These are phyloP conservation scores for Deuterostichococcus epilithicus DNA, from an alignment of 139 green algal species.

Conservation along the genomic window DNA sequence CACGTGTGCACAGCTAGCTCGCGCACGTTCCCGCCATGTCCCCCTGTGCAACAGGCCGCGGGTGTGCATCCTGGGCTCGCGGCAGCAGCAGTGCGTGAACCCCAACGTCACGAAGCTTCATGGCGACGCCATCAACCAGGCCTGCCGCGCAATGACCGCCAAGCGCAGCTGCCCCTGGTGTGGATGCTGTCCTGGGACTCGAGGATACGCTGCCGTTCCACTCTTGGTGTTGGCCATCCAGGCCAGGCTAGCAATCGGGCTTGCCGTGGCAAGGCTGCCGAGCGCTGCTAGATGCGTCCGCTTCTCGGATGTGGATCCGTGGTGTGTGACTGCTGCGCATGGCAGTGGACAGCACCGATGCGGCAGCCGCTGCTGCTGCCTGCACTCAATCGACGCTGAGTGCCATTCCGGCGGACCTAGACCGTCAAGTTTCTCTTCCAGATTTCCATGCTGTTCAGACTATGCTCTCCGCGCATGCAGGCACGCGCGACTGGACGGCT, in stretches of 20 bases:
- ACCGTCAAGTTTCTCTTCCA: background rate
- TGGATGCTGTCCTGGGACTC: background rate
- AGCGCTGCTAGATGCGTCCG: too few species aligned
- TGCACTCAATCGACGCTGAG: background rate
- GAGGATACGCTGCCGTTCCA: background rate
- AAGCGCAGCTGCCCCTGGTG: constrained; percentile 65
- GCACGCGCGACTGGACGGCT: constrained; percentile 39
- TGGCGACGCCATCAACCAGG: constrained; percentile 57
- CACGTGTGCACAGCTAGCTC: background rate
- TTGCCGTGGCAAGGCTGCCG: too few species aligned
- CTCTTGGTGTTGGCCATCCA: too few species aligned
- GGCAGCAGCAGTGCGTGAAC: constrained; percentile 83
- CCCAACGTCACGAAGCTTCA: constrained; percentile 37
- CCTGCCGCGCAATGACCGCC: constrained; percentile 60
- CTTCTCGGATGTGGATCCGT: too few species aligned
- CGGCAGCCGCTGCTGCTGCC: too few species aligned
- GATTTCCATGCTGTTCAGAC: background rate
- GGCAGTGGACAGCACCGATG: constrained; percentile 4
- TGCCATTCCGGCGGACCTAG: background rate
- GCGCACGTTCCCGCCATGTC: background rate
- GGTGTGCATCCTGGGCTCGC: constrained; percentile 74
- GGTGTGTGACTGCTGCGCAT: background rate
- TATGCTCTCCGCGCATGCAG: constrained; percentile 1
- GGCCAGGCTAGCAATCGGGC: too few species aligned
- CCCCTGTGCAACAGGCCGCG: constrained; percentile 35